phyloP scores from a whole-genome alignment of 108 stramenopile species.

The Asterionellopsis glacialis region DNA sequence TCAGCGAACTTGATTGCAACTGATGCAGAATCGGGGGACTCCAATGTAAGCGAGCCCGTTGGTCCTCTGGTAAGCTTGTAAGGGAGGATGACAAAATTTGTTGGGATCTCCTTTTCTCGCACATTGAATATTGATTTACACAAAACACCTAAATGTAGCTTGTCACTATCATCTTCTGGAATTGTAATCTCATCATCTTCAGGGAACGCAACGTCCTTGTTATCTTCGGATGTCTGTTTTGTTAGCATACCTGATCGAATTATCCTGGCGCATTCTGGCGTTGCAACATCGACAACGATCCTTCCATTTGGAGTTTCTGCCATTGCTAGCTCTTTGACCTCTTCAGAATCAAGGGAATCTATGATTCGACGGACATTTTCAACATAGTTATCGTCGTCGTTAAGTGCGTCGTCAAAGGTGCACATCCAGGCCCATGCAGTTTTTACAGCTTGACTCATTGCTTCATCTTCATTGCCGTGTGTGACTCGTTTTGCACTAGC shows the following conservation, averaged over 20 bases:
- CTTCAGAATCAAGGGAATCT: conserved; percentile 11
- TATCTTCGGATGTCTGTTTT: neutral
- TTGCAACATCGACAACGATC: conserved; percentile 23
- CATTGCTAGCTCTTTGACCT: conserved; percentile 22
- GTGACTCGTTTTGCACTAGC: conserved; percentile 13
- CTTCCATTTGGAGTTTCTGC: conserved; percentile 16
- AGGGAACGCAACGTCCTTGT: neutral
- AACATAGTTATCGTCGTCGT: conserved; percentile 23
- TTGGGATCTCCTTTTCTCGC: conserved; percentile 24
- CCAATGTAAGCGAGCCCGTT: conserved; percentile 32
- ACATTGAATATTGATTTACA: conserved; percentile 42
- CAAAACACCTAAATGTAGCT: conserved; percentile 19
- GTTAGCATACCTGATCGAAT: neutral
- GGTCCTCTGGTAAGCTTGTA: conserved; percentile 34
- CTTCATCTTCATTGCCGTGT: conserved; percentile 9
- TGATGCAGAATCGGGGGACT: conserved; percentile 21
- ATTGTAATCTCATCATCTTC: conserved; percentile 10
- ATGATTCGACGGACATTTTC: conserved; percentile 30
- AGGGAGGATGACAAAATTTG: conserved; percentile 49
- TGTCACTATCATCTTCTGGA: conserved; percentile 13
- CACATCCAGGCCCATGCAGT: conserved; percentile 50
- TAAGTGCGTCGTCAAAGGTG: conserved; percentile 18
- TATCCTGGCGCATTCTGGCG: conserved; percentile 14
- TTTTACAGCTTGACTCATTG: conserved; percentile 4
- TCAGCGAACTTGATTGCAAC: conserved; percentile 48